These are phyloP conservation scores for Incumbomyces delicatus DNA, from an alignment of 2,329 filamentous ascomycete genomes.

Conservation along the genomic window DNA sequence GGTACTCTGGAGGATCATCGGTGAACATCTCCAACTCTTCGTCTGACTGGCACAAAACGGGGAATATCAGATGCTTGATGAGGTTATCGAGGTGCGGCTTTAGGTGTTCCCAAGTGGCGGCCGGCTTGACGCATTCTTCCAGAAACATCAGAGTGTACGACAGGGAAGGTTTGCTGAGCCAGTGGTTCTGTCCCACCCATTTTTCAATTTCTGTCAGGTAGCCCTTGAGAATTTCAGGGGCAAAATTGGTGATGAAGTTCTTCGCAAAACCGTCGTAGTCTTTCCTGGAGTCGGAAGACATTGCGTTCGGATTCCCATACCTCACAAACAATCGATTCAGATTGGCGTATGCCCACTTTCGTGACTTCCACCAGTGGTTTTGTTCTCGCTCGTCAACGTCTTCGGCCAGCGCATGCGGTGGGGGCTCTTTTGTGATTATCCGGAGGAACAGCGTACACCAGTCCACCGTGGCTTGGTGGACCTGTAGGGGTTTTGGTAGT, in stretches of 20 bases:
- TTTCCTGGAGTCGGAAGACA: slow-evolving; percentile 63
- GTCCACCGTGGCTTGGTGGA: slow-evolving; percentile 74
- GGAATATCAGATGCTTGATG: slow-evolving; percentile 90
- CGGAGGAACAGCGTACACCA: slow-evolving; percentile 95
- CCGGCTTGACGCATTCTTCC: slow-evolving; percentile 94
- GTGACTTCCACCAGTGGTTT: slow-evolving; percentile 99
- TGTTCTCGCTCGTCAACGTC: slow-evolving; percentile 77
- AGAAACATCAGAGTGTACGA: slow-evolving; percentile 91
- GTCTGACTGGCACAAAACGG: slow-evolving; percentile 80
- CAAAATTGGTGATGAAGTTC: slow-evolving; percentile 81
- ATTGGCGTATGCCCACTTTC: slow-evolving; percentile 99
- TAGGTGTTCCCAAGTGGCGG: slow-evolving; percentile 90
- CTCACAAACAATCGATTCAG: slow-evolving; percentile 89
- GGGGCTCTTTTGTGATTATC: slow-evolving; percentile 76
- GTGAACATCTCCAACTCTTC: slow-evolving; percentile 92
- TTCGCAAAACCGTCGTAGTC: slow-evolving; percentile 78
- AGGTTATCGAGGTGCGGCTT: slow-evolving; percentile 89
- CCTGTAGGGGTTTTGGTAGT: slow-evolving; percentile 65
- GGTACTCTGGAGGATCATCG: slow-evolving; percentile 88
- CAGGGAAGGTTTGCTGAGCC: slow-evolving; percentile 88
- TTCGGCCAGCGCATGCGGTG: slow-evolving; percentile 67
- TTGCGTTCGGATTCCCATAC: slow-evolving; percentile 75
- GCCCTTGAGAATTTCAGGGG: slow-evolving; percentile 89
- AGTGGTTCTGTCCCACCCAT: slow-evolving; percentile 88
- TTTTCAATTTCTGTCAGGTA: slow-evolving; percentile 94